These are phyloP conservation scores for Citrus reticulata DNA, from an alignment of 345 rosid species.

Conservation along the genomic window DNA sequence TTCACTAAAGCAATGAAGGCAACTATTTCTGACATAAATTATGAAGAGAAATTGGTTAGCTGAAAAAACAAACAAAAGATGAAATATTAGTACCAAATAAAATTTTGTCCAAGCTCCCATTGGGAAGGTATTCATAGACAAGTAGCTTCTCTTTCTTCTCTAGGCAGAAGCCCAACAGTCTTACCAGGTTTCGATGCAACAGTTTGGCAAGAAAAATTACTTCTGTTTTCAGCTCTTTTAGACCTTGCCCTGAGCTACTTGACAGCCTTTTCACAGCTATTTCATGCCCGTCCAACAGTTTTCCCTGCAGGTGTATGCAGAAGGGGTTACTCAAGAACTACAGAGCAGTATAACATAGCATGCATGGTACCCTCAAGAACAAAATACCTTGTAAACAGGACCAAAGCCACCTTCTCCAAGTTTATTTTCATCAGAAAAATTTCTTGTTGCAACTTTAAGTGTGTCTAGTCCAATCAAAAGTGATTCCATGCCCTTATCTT, in stretches of 20 bases:
- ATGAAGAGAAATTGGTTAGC: neutral
- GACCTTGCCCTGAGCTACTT: constrained; percentile 28
- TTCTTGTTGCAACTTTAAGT: constrained; percentile 30
- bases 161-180: constrained; percentile 38
- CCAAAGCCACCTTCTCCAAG: constrained; percentile 50
- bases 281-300: constrained; percentile 21
- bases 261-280: constrained; percentile 37
- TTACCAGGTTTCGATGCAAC: constrained; percentile 42
- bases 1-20: neutral
- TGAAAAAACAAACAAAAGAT: neutral
- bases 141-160: constrained; percentile 40
- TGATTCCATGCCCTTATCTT: constrained; percentile 18
- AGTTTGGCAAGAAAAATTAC: constrained; percentile 34
- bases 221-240: constrained; percentile 37
- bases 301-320: constrained; percentile 19
- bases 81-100: constrained; percentile 27
- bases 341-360: neutral
- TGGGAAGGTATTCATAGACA: constrained; percentile 41
- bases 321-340: neutral
- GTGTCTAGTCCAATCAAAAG: constrained; percentile 25
- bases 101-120: constrained; percentile 40
- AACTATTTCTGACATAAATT: neutral
- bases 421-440: constrained; percentile 30
- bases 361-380: neutral
- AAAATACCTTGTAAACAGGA: constrained; percentile 32